These are phyloP conservation scores for Talaromyces sp. DNA, from an alignment of 2,329 filamentous ascomycete genomes.

Conservation along the genomic window DNA sequence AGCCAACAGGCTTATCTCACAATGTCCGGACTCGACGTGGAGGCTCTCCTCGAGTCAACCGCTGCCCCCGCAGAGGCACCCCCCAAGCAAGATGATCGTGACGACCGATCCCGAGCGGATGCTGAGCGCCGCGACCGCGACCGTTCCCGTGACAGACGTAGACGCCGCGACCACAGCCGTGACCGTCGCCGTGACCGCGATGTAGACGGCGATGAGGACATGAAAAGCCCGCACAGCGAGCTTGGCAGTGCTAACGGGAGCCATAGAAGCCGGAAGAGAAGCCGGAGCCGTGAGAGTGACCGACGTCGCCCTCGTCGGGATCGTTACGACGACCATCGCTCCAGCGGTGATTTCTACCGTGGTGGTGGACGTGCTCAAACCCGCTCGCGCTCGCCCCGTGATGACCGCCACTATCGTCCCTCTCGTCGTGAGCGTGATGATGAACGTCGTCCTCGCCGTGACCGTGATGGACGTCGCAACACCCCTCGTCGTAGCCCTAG, in stretches of 20 bases:
- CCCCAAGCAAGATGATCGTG: conserved; percentile 55
- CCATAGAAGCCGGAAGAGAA: conserved; percentile 79
- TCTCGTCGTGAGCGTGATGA: conserved; percentile 53
- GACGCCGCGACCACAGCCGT: conserved; percentile 63
- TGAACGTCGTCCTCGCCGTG: conserved; percentile 57
- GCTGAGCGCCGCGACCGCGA: conserved; percentile 60
- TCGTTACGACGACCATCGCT: conserved; percentile 59
- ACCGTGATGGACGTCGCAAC: conserved; percentile 49
- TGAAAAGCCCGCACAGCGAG: conserved; percentile 72
- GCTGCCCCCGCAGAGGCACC: conserved; percentile 58
- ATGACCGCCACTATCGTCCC: conserved; percentile 60
- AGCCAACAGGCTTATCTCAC: conserved; percentile 31
- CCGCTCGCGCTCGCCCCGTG: conserved; percentile 71
- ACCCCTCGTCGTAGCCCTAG: conserved; percentile 46
- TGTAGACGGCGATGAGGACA: conserved; percentile 59
- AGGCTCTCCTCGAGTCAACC: conserved; percentile 86
- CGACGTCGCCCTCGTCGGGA: conserved; percentile 73
- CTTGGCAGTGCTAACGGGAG: conserved; percentile 69
- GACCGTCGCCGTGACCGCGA: conserved; percentile 56
- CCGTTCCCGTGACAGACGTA: conserved; percentile 59
- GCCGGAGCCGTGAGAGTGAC: conserved; percentile 75
- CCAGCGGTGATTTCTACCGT: conserved; percentile 72
- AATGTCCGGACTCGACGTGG: conserved; percentile 78
- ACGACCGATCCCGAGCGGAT: conserved; percentile 60
- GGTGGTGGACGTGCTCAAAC: conserved; percentile 66